phyloP scores from a whole-genome alignment of 1,284 basidiomycete species.

The Trichosporon faecale region DNA sequence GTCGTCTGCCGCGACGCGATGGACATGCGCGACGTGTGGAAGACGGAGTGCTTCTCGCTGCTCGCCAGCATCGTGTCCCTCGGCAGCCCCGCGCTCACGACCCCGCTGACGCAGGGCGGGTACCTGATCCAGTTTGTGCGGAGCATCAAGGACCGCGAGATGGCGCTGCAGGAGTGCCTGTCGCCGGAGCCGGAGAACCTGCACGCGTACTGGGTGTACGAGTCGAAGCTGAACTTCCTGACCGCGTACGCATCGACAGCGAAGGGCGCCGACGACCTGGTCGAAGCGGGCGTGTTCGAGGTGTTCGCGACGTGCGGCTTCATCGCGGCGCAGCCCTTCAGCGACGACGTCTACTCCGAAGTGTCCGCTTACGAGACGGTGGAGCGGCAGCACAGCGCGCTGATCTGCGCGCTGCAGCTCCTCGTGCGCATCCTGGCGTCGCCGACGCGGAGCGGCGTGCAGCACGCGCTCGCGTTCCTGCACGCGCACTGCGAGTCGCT shows the following conservation, averaged over 20 bases:
- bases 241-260: slow-evolving; percentile 77
- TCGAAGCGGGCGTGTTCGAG: slow-evolving; percentile 75
- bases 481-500: slow-evolving; percentile 57
- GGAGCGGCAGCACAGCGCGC: slow-evolving; percentile 41
- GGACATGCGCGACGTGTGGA: slow-evolving; percentile 93
- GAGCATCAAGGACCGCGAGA: slow-evolving; percentile 78
- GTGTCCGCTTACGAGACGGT: slow-evolving; percentile 28
- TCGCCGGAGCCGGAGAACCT: slow-evolving; percentile 87
- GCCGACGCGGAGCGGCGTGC: slow-evolving; percentile 12
- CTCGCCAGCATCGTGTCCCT: slow-evolving; percentile 59
- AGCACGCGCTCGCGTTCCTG: slow-evolving; percentile 54
- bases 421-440: slow-evolving; percentile 37
- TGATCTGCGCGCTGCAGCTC: slow-evolving; percentile 40
- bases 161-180: slow-evolving; percentile 72
- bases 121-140: slow-evolving; percentile 79
- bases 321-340: slow-evolving; percentile 76
- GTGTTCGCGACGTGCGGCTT: slow-evolving; percentile 83
- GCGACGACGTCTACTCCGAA: slow-evolving; percentile 63
- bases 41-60: slow-evolving; percentile 68
- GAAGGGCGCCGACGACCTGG: slow-evolving; percentile 75
- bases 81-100: slow-evolving; percentile 58
- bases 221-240: slow-evolving; percentile 86
- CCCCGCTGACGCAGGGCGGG: slow-evolving; percentile 68
- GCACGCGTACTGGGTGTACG: slow-evolving; percentile 90
- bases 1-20: slow-evolving; percentile 85